Evolutionary conservation across 148 eudicot species (phyloP).

Genomic region (Persicaria maculosa): DNA sequence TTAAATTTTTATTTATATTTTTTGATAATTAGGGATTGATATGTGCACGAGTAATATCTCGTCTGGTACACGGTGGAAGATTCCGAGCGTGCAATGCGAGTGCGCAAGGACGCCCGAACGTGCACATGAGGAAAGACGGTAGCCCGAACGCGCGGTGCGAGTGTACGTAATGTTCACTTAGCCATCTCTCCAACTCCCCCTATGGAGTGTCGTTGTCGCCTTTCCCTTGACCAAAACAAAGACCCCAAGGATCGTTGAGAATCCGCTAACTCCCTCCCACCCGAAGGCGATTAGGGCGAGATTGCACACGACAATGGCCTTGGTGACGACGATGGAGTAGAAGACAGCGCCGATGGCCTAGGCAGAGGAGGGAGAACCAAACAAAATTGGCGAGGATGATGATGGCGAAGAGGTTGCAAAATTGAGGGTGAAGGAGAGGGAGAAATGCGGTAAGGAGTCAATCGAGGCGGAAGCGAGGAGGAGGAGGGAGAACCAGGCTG

Average conservation of each 20-base stretch:
- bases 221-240: constrained; percentile 43
- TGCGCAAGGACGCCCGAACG: too few relatives aligned
- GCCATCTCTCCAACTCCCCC: too few relatives aligned
- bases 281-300: constrained; percentile 30
- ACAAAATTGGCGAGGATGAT: constrained; percentile 46
- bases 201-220: constrained; percentile 38
- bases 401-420: constrained; percentile 22
- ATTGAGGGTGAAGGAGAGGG: constrained; percentile 30
- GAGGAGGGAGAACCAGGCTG: too few relatives aligned
- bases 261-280: constrained; percentile 33
- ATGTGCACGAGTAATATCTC: too few relatives aligned
- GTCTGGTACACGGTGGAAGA: too few relatives aligned
- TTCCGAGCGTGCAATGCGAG: too few relatives aligned
- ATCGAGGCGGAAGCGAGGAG: too few relatives aligned
- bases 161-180: too few relatives aligned
- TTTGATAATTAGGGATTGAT: background rate
- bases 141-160: too few relatives aligned
- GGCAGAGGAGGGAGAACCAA: constrained; percentile 35
- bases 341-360: constrained; percentile 37
- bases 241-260: constrained; percentile 40
- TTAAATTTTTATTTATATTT: background rate
- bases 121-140: too few relatives aligned
- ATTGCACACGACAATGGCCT: constrained; percentile 46
- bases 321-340: constrained; percentile 61
- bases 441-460: background rate